Conservation (phyloP, 306 rosid species). For the cucumber (Cucumis sativus) region DNA sequence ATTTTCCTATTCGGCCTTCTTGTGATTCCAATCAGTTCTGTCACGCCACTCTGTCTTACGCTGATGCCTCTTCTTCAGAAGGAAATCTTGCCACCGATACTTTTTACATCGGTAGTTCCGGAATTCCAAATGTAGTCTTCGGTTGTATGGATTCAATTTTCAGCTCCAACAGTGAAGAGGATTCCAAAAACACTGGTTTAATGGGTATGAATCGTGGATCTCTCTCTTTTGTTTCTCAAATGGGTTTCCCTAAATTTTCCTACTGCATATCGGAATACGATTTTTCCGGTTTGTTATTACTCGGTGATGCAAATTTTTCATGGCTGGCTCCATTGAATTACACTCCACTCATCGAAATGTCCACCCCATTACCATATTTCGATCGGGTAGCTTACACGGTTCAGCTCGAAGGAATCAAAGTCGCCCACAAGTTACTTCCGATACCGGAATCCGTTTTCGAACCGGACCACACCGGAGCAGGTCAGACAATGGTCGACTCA, state of each 20-base stretch:
- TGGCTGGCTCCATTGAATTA: constrained; percentile 46
- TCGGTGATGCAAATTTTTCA: constrained; percentile 52
- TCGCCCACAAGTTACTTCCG: constrained; percentile 27
- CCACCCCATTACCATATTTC: constrained; percentile 59
- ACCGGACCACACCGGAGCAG: constrained; percentile 86
- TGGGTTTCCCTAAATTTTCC: constrained; percentile 59
- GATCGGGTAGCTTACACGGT: constrained; percentile 71
- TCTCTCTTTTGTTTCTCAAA: constrained; percentile 54
- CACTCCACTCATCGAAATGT: constrained; percentile 48
- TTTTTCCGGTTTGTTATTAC: constrained; percentile 49
- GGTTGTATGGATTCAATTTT: constrained; percentile 65
- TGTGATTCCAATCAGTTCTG: constrained; percentile 71
- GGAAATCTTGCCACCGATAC: constrained; percentile 68
- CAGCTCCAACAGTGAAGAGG: constrained; percentile 32
- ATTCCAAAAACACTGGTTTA: constrained; percentile 57
- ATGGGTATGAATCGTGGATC: constrained; percentile 87
- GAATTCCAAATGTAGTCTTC: constrained; percentile 31
- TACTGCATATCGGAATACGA: constrained; percentile 73
- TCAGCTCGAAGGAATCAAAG: constrained; percentile 41
- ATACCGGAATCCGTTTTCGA: constrained; percentile 21
- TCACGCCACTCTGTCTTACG: constrained; percentile 78
- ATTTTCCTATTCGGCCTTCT: constrained; percentile 71
- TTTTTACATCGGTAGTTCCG: constrained; percentile 36
- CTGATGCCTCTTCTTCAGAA: constrained; percentile 68
- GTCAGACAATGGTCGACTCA: constrained; percentile 82